Percentiles rank a stretch among this genome's conserved stretches.
Conservation (phyloP, 805 yeast genomes). For the Candida arabinofermentans region DNA sequence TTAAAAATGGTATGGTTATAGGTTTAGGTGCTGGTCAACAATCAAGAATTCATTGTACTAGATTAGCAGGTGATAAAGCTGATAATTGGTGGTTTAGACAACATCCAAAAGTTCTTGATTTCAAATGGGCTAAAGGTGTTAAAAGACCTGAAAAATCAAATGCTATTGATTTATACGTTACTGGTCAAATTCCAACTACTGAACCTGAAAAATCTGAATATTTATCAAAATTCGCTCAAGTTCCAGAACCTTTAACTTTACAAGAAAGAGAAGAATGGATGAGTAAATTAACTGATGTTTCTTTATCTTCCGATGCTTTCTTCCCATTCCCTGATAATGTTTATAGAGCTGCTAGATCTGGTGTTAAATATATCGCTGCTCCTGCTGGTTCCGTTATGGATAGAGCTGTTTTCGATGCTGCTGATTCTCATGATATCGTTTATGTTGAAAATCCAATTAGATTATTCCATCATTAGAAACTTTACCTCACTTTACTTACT, state of each 20-base stretch:
- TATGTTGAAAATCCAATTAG: conserved; percentile 97
- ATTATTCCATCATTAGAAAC: conserved; percentile 89
- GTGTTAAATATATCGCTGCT: conserved; percentile 94
- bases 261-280: conserved; percentile 90
- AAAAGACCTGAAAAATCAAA: conserved; percentile 98
- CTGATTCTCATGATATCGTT: conserved; percentile 84
- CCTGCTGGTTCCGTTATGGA: conserved; percentile 98
- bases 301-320: conserved; percentile 96
- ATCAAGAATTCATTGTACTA: conserved; percentile 97
- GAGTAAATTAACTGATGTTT: conserved; percentile 73
- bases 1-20: conserved; percentile 98
- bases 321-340: conserved; percentile 99
- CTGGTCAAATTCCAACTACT: conserved; percentile 82
- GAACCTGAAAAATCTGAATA: conserved; percentile 94
- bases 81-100: conserved; percentile 99
- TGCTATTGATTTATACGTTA: conserved; percentile 92
- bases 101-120: conserved; percentile 87
- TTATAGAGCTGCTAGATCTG: conserved; percentile 94
- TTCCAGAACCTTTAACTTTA: conserved; percentile 80
- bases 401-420: conserved; percentile 92
- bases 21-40: conserved; percentile 99
- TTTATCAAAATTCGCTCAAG: conserved; percentile 77
- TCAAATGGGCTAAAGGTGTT: conserved; percentile 97
- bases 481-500: not conserved
- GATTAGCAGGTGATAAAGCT: conserved; percentile 99